Evolutionary conservation across 2,329 filamentous ascomycete genomes (phyloP).

Genomic region (Alternaria panax): DNA sequence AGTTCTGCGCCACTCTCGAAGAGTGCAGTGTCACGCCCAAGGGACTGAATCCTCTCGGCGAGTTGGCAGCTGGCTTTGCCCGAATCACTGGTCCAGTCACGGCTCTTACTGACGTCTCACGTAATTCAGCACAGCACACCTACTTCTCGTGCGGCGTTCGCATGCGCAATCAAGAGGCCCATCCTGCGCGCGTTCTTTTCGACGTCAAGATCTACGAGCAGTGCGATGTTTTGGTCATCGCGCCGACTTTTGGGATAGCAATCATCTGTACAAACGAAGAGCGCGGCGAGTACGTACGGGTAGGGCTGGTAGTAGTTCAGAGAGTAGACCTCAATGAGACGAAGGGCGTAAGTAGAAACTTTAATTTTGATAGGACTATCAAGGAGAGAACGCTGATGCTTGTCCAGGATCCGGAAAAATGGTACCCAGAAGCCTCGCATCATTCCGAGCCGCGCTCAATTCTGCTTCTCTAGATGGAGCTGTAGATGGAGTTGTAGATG

Average conservation of each 20-base stretch:
- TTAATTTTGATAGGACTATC: not conserved
- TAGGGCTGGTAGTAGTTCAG: conserved; percentile 3
- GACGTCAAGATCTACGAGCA: not conserved
- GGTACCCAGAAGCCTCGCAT: not conserved
- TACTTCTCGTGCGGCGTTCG: not conserved
- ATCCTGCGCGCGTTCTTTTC: conserved; percentile 7
- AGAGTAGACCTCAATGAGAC: not conserved
- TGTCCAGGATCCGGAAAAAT: not conserved
- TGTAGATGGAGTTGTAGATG: not conserved
- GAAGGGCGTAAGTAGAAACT: not conserved
- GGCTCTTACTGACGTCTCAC: not conserved
- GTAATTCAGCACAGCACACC: not conserved
- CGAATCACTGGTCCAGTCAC: conserved; percentile 4
- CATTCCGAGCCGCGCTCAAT: not conserved
- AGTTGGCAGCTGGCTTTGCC: conserved; percentile 12
- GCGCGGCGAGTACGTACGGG: conserved; percentile 19
- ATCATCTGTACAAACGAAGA: not conserved
- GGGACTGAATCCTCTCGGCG: conserved; percentile 15
- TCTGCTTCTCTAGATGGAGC: not conserved
- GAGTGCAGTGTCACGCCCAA: conserved; percentile 7
- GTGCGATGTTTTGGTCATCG: conserved; percentile 12
- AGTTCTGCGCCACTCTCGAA: conserved; percentile 4
- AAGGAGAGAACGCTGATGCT: not conserved
- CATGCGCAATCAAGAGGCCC: not conserved
- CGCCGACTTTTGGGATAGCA: conserved; percentile 9